Base-by-base conservation (phyloP, 2,329 filamentous ascomycete genomes). In the Cladosporium sp. region DNA sequence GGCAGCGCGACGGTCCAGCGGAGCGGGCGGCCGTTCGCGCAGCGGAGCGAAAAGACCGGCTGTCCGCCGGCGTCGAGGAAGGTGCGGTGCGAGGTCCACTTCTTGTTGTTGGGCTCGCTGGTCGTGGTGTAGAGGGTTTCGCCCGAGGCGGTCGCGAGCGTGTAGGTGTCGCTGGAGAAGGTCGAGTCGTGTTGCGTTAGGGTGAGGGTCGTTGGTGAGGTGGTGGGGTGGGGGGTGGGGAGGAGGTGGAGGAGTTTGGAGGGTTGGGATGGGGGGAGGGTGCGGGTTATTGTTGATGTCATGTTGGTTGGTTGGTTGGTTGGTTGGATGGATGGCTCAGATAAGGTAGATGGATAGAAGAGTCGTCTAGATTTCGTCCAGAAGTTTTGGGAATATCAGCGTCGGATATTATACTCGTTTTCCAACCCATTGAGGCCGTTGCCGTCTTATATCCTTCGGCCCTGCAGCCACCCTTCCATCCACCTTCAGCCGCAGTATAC, bases 1-100 rank as follows among this genome's bases (percentile, higher is more conserved):
- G 48, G 40, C 16, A 37, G 8, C 18, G n/a, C 42, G 31, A 50
- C 43, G 3, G 13, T 28, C 48, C 48, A 50, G 3, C 35, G 10
- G 31, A 43, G 16, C 9, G 11, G 31, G 9, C 9, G 8, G 16
- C 19, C 41, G 22, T 28, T 28, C 22, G 22, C 22, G 19, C 42
- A 38, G 40, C 33, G 31, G 13, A 50, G n/a, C 11, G 43, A 38
- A 31, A 43, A 50, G 16, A 50, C 40, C 22, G 28, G 48, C 11
- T 22, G 16, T 3, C 40, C 40, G 38, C 11, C 14, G 5, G 40
- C 8, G 33, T 43, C 40, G 28, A 22, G 35, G 13, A 50, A 4
- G n/a, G 48, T 43, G 13, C 40, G 40, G 19, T 28, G 31, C 11
- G 48, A 50, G 18, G 22, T 10, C 48, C 48, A 50, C 18, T 50